Conservation (phyloP, 305 asterid genomes). For the Caryopteris hybrid region DNA sequence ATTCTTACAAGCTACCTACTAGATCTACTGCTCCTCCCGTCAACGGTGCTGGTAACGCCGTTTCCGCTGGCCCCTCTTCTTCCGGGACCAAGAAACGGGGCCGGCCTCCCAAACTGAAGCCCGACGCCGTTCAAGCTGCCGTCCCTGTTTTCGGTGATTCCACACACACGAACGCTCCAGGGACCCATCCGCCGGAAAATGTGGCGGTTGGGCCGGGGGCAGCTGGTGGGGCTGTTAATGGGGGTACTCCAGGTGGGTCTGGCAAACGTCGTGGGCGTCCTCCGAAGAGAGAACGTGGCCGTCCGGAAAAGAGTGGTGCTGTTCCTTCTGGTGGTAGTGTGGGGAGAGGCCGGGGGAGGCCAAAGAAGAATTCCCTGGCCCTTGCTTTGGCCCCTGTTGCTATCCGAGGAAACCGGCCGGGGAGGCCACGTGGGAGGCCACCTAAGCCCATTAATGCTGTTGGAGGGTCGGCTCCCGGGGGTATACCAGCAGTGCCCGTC, state of each 20-base stretch:
- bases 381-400: background rate
- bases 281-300: constrained; percentile 50
- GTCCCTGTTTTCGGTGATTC: constrained; percentile 44
- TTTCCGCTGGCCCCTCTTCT: constrained; percentile 15
- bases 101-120: constrained; percentile 69
- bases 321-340: constrained; percentile 14
- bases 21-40: constrained; percentile 38
- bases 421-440: constrained; percentile 71
- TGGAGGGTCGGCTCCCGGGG: constrained; percentile 26
- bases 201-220: too few species aligned
- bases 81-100: constrained; percentile 46
- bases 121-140: constrained; percentile 34
- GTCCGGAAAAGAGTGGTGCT: constrained; percentile 42
- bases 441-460: constrained; percentile 36
- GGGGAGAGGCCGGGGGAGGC: constrained; percentile 46
- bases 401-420: constrained; percentile 16
- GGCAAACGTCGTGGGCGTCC: too few species aligned
- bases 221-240: too few species aligned
- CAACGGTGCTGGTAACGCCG: constrained; percentile 22
- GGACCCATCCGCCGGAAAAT: constrained; percentile 21
- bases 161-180: too few species aligned
- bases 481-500: constrained; percentile 3
- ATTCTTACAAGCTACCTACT: constrained; percentile 60
- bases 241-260: too few species aligned
- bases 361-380: constrained; percentile 27